Base-by-base conservation (phyloP, 2,329 filamentous ascomycete genomes). In the Rhynchosporium graminicola region DNA sequence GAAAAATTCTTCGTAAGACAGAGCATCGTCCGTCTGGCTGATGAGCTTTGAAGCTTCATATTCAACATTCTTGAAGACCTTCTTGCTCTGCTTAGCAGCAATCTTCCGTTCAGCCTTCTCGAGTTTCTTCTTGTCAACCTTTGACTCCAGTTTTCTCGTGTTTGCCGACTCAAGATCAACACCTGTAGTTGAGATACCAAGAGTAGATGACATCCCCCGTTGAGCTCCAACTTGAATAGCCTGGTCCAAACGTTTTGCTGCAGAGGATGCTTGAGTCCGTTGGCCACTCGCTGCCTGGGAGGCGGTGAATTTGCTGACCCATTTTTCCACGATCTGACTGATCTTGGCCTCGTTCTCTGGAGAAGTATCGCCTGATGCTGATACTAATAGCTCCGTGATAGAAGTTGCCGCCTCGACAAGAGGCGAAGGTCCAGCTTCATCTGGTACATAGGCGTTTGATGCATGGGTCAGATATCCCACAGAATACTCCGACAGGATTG, bases 1-100 rank as follows among this genome's bases (percentile, higher is more conserved):
- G 84, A 96, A 99, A 79, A 99, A 98, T 76, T 99, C 95, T 78
- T 99, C 95, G 76, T 99, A 99, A 46, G 92, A 96, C 81, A 97
- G 89, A 12, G 93, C 82, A 71, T 88, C 85, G 71, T 94, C 89
- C 3, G 91, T 83, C 77, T 91, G 86, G 74, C 96, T 89, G 68
- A 99, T 86, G 69, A 99, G 82, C 69, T 87, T 88, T 12, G 95
- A 98, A 0, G 95, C 91, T 79, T 99, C 95, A 76, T 99, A 99
- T 78, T 97, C 91, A 70, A 99, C 95, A 61, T 89, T 97, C 83
- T 98, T 98, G 88, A 95, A 97, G 42, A 88, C 86, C 81, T 99
- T 99, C 82, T 96, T 96, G 80, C 92, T 95, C 80, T 98, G 95
- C 81, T 99, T 99, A 72, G 93, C 93, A 55, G 92, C 91, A 74